Conservation (phyloP, 2,329 filamentous ascomycete species). For the Cercospora zeae-maydis region DNA sequence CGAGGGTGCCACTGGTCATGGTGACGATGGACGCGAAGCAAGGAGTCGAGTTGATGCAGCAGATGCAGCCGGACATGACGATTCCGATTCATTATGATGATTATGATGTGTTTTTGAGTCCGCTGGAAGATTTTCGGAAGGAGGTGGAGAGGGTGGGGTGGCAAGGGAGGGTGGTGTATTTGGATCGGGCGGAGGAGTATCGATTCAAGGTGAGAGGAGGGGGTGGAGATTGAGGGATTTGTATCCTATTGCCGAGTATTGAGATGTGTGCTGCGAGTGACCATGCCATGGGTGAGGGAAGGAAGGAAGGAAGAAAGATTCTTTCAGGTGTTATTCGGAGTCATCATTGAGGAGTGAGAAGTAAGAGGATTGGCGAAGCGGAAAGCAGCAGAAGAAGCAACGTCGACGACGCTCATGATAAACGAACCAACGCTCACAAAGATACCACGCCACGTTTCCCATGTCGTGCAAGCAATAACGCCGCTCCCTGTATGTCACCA, state of each 20-base stretch:
- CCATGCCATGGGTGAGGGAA: too few relatives aligned
- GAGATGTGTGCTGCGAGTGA: too few relatives aligned
- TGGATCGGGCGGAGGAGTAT: constrained; percentile 58
- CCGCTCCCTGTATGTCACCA: not conserved
- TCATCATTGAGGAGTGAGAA: too few relatives aligned
- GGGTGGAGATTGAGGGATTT: not conserved
- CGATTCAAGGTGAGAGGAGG: constrained; percentile 47
- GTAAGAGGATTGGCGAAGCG: too few relatives aligned
- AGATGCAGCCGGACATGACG: constrained; percentile 59
- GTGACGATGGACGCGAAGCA: constrained; percentile 66
- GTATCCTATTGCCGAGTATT: too few relatives aligned
- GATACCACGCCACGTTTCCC: not conserved
- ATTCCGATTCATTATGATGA: constrained; percentile 65
- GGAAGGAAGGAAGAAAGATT: too few relatives aligned
- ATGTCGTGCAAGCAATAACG: not conserved
- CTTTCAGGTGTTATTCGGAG: too few relatives aligned
- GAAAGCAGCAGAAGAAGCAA: too few relatives aligned
- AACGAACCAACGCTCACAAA: not conserved
- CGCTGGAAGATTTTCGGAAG: constrained; percentile 59
- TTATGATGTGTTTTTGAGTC: constrained; percentile 59
- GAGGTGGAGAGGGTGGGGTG: constrained; percentile 53
- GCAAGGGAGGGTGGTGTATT: constrained; percentile 55
- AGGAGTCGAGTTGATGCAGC: constrained; percentile 56
- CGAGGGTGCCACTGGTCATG: constrained; percentile 59
- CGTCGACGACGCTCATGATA: too few relatives aligned